Evolutionary conservation across 2,329 filamentous ascomycete genomes (phyloP).

Genomic region (Colletotrichum horii): DNA sequence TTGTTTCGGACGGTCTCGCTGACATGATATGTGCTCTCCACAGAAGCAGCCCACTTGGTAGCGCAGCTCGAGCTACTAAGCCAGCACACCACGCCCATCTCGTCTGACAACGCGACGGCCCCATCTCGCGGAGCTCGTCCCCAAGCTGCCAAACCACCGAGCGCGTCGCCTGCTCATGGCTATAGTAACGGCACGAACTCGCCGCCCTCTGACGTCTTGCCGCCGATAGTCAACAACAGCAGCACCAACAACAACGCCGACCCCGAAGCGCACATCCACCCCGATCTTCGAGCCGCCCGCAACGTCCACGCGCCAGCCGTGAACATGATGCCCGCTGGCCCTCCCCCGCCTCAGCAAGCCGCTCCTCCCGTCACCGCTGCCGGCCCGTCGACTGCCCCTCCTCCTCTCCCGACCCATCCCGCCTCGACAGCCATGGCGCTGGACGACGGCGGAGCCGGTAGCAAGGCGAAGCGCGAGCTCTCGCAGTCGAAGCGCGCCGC

Average conservation of each 20-base stretch:
- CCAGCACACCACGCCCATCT: slow-evolving; percentile 38
- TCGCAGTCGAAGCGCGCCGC: slow-evolving; percentile 96
- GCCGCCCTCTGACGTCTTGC: slow-evolving; percentile 37
- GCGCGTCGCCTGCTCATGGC: slow-evolving; percentile 46
- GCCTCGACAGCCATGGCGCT: slow-evolving; percentile 27
- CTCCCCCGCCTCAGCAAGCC: slow-evolving; percentile 14
- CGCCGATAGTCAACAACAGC: slow-evolving; percentile 35
- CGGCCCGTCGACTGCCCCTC: slow-evolving; percentile 31
- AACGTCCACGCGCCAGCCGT: slow-evolving; percentile 26
- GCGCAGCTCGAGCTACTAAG: slow-evolving; percentile 50
- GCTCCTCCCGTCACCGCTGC: slow-evolving; percentile 1
- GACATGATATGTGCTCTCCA: slow-evolving; percentile 15
- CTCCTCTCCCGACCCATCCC: slow-evolving; percentile 30
- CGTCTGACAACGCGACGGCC: slow-evolving; percentile 32
- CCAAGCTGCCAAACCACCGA: slow-evolving; percentile 32
- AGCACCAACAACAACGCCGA: slow-evolving; percentile 27
- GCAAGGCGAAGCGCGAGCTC: slow-evolving; percentile 87
- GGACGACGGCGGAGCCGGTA: slow-evolving; percentile 49
- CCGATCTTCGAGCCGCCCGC: slow-evolving; percentile 46
- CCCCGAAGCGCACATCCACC: slow-evolving; percentile 53
- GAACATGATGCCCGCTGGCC: slow-evolving; percentile 37
- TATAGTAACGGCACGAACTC: slow-evolving; percentile 42
- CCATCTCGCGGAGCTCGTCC: slow-evolving; percentile 26
- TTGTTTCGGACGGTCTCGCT: slow-evolving; percentile 2
- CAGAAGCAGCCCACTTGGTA: slow-evolving; percentile 37